These are phyloP conservation scores for Pseudogymnoascus sp. DNA, from an alignment of 2,329 filamentous ascomycete species.

Conservation along the genomic window DNA sequence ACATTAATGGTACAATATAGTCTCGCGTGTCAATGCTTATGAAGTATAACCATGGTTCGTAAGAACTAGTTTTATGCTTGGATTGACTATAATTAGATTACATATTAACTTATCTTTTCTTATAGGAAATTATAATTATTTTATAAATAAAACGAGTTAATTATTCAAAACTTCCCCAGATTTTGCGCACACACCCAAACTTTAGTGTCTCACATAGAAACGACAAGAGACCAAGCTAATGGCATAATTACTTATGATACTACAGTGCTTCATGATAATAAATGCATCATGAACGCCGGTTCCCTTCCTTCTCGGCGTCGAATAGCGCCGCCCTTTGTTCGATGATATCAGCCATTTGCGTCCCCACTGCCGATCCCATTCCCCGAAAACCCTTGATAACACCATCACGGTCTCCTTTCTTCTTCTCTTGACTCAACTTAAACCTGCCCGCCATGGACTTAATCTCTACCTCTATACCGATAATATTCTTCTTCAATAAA, in stretches of 20 bases:
- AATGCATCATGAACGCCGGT: not conserved
- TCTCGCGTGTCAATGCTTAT: too few species aligned
- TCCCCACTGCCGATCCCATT: not conserved
- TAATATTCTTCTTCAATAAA: slow-evolving; percentile 50
- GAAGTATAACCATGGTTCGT: too few species aligned
- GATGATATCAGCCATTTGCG: not conserved
- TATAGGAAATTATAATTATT: too few species aligned
- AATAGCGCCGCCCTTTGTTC: not conserved
- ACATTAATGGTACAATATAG: not conserved
- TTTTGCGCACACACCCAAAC: too few species aligned
- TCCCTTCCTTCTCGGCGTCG: not conserved
- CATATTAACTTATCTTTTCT: too few species aligned
- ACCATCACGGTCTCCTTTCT: slow-evolving; percentile 45
- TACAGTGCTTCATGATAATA: not conserved
- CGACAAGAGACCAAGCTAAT: not conserved
- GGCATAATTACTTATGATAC: not conserved
- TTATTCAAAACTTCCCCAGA: too few species aligned
- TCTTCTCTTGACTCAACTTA: slow-evolving; percentile 60
- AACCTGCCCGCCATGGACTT: slow-evolving; percentile 52
- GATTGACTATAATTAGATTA: too few species aligned
- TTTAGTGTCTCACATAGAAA: not conserved
- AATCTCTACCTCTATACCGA: slow-evolving; percentile 54
- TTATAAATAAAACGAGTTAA: too few species aligned
- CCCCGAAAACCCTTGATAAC: slow-evolving; percentile 47
- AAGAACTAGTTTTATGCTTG: too few species aligned